Evolutionary conservation across 78 protist genomes (phyloP), one percentile per base, ranked within the genome.

Genomic region (Dictyostelium capitatum): DNA sequence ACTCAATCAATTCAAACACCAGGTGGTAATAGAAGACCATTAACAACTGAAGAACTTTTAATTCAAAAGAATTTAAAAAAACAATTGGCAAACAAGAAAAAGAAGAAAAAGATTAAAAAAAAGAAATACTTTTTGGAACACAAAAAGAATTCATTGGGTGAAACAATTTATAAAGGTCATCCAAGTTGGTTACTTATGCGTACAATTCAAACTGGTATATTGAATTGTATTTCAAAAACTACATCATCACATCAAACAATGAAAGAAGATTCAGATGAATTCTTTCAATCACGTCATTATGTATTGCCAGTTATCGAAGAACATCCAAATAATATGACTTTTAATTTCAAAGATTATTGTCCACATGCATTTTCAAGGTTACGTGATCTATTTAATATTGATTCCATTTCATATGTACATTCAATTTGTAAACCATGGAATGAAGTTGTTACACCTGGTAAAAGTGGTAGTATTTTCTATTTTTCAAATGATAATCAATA

Each of bases 391-490:
- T 81, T 80, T 20, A 83, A 83, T 30, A 82, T 91, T 12, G 95
- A 91, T 65, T 19, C 83, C 23, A 57, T 37, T 6, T 47, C 81
- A 17, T 72, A 59, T 72, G 54, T 59, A 1, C 50, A 87, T 64
- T 51, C 81, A 6, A 30, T 83, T 19, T 91, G 92, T 25, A 62
- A 82, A 54, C 53, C 83, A 41, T 91, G 87, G 89, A 77, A 80
- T 72, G 84, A 80, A 47, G 81, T 97, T 17, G 59, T 95, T 6
- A 97, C 98, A 41, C 98, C 99, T 0, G 99, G 99, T 2, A 98
- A 98, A 47, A 87, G 96, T 28, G 96, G 97, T 10, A 62, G 97
- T 30, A 90, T 94, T 23, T 97, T 98, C 82, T 98, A 80, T 95
- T 91, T 96, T 46, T 75, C 97, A 0, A 77, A 72, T 37, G 97